These are phyloP conservation scores for Aschersonia sp. DNA, from an alignment of 2,329 filamentous ascomycete genomes.

Conservation along the genomic window DNA sequence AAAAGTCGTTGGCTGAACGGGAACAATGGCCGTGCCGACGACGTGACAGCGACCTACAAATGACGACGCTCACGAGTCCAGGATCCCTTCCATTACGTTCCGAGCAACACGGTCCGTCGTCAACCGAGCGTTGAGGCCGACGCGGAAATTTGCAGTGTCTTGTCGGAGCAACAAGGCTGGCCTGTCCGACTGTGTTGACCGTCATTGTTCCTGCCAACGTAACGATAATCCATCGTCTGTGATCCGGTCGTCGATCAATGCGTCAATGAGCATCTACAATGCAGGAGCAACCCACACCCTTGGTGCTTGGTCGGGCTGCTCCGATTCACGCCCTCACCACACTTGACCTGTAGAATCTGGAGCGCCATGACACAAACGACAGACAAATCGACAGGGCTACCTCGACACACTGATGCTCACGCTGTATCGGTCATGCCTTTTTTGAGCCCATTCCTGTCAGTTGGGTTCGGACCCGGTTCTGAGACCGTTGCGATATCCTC, in stretches of 20 bases:
- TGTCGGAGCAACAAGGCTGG: not conserved
- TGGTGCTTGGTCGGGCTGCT: not conserved
- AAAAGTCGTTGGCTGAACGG: not conserved
- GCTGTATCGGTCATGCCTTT: too few species aligned
- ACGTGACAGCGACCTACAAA: not conserved
- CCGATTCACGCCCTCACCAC: not conserved
- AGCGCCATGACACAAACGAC: too few species aligned
- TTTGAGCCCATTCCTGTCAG: too few species aligned
- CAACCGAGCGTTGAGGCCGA: not conserved
- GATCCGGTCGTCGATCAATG: constrained; percentile 1
- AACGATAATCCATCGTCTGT: not conserved
- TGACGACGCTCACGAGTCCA: too few species aligned
- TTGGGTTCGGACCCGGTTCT: too few species aligned
- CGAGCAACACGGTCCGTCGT: not conserved
- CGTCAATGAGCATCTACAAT: not conserved
- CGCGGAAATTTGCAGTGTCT: not conserved
- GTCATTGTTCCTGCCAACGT: not conserved
- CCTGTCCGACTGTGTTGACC: not conserved
- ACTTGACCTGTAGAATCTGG: too few species aligned
- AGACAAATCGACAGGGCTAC: too few species aligned
- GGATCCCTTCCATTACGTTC: too few species aligned
- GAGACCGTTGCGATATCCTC: too few species aligned
- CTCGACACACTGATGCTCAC: too few species aligned
- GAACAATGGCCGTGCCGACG: not conserved
- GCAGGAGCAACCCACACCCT: constrained; percentile 1